phyloP scores from a whole-genome alignment of 257 asterid genomes.

The Leptodermis oblonga region DNA sequence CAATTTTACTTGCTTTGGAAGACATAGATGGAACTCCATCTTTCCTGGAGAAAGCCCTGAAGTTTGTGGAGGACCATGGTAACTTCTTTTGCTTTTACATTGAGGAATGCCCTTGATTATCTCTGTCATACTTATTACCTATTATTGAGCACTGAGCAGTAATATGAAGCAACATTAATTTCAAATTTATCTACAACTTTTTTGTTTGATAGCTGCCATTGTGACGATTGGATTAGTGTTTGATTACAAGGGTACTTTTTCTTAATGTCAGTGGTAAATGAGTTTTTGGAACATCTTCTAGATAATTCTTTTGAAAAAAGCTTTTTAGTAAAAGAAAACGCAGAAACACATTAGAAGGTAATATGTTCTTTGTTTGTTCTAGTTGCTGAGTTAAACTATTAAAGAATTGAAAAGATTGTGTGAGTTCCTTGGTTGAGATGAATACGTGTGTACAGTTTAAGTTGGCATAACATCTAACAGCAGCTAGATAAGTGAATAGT shows the following conservation, averaged over 20 bases:
- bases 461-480: not conserved
- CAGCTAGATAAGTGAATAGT: too few species aligned
- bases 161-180: not conserved
- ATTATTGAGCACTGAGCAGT: not conserved
- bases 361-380: not conserved
- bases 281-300: too few species aligned
- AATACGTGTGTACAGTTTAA: not conserved
- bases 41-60: slow-evolving; percentile 94
- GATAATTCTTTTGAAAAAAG: too few species aligned
- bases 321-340: not conserved
- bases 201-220: not conserved
- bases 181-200: not conserved
- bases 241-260: not conserved
- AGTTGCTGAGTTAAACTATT: not conserved
- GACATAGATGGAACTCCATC: slow-evolving; percentile 96
- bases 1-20: slow-evolving; percentile 95
- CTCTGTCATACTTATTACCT: not conserved
- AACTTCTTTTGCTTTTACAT: slow-evolving; percentile 26
- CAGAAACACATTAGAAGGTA: not conserved
- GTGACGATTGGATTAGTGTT: not conserved
- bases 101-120: not conserved
- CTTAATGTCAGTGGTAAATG: not conserved
- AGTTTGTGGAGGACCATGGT: slow-evolving; percentile 88
- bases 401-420: not conserved
- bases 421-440: not conserved